These are phyloP conservation scores for Phellinidium pouzarii DNA, from an alignment of 1,284 basidiomycete genomes.

Conservation along the genomic window DNA sequence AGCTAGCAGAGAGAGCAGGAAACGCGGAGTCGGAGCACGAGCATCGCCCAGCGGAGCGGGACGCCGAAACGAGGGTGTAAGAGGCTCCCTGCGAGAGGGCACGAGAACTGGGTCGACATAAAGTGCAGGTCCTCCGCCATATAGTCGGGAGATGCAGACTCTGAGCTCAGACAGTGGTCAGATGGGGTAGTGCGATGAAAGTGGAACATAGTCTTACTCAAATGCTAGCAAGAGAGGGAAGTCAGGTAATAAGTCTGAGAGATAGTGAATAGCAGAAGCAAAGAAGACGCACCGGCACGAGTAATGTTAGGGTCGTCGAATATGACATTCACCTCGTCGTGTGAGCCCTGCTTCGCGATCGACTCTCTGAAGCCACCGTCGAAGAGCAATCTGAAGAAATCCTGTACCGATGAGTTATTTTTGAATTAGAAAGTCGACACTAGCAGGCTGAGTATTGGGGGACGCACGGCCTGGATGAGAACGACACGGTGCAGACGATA, in stretches of 20 bases:
- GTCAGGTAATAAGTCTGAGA: neutral
- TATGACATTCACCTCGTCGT: slow-evolving; percentile 53
- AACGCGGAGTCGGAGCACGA: slow-evolving; percentile 59
- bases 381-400: slow-evolving; percentile 82
- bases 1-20: slow-evolving; percentile 82
- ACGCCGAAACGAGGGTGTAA: slow-evolving; percentile 56
- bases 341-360: slow-evolving; percentile 19
- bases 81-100: slow-evolving; percentile 59
- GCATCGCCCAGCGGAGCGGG: slow-evolving; percentile 23
- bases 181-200: slow-evolving; percentile 1
- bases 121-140: slow-evolving; percentile 78
- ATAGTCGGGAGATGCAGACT: slow-evolving; percentile 76
- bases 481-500: slow-evolving; percentile 80
- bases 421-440: neutral
- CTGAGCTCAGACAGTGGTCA: slow-evolving; percentile 33
- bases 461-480: slow-evolving; percentile 76
- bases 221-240: slow-evolving; percentile 28
- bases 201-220: slow-evolving; percentile 32
- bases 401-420: slow-evolving; percentile 35
- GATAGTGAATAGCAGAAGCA: neutral
- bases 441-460: slow-evolving; percentile 5
- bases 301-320: slow-evolving; percentile 87
- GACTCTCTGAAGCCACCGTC: slow-evolving; percentile 76
- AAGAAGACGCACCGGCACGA: slow-evolving; percentile 52
- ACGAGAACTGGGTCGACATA: slow-evolving; percentile 60